These are phyloP conservation scores for Alternaria brassicicola DNA, from an alignment of 2,329 filamentous ascomycete genomes.

Conservation along the genomic window DNA sequence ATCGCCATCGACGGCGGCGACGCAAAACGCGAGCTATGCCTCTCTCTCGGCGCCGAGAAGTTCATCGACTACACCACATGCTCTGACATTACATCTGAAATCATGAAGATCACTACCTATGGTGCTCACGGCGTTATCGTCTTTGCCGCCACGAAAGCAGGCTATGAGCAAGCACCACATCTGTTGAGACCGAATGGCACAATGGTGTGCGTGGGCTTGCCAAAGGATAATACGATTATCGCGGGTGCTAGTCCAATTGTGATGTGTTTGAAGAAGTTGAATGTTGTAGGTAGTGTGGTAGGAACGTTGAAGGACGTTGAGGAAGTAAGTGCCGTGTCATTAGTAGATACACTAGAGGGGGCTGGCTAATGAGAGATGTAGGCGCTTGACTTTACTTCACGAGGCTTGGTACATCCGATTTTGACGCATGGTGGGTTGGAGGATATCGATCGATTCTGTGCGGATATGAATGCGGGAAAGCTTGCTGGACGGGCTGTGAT, in stretches of 20 bases:
- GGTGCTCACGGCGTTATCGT: constrained; percentile 86
- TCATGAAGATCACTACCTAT: constrained; percentile 56
- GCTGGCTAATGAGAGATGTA: constrained; percentile 16
- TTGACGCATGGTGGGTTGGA: constrained; percentile 48
- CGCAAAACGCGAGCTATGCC: constrained; percentile 54
- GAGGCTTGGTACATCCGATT: constrained; percentile 51
- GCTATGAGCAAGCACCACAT: constrained; percentile 39
- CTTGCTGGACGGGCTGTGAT: constrained; percentile 52
- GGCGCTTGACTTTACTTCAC: constrained; percentile 53
- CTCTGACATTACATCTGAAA: constrained; percentile 64
- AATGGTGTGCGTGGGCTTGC: constrained; percentile 39
- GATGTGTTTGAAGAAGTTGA: constrained; percentile 50
- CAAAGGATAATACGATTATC: constrained; percentile 29
- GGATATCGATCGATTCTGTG: constrained; percentile 50
- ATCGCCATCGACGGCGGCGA: constrained; percentile 62
- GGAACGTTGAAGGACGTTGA: constrained; percentile 55
- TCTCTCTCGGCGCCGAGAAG: constrained; percentile 60
- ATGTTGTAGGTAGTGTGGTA: constrained; percentile 52
- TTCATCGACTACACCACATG: constrained; percentile 64
- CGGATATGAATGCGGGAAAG: constrained; percentile 49
- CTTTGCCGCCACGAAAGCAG: constrained; percentile 63
- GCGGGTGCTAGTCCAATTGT: constrained; percentile 41
- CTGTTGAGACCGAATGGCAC: constrained; percentile 37
- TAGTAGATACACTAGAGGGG: too few relatives aligned
- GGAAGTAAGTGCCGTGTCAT: constrained; percentile 12